phyloP scores from a whole-genome alignment of 257 asterid genomes.

The Parsonsia alboflavescens region DNA sequence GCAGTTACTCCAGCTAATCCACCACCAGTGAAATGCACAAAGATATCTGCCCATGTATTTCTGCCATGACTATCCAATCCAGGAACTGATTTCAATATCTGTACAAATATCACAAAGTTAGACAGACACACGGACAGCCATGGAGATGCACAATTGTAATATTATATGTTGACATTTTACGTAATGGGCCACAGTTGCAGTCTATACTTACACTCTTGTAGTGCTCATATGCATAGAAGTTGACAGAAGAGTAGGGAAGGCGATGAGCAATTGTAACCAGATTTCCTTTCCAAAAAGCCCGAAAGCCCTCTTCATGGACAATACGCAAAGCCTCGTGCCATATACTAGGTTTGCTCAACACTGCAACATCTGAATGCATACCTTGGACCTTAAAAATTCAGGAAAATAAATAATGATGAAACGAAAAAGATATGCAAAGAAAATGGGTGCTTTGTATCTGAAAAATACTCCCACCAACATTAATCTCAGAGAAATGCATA shows the following conservation, averaged over 20 bases:
- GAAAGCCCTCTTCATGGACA: constrained; percentile 78
- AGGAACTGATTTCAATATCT: constrained; percentile 64
- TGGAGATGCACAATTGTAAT: neutral
- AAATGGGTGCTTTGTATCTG: neutral
- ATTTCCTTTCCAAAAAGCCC: constrained; percentile 97
- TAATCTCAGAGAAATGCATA: neutral
- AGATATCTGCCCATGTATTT: constrained; percentile 37
- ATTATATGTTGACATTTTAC: neutral
- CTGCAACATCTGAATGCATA: constrained; percentile 83
- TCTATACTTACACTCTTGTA: constrained; percentile 61
- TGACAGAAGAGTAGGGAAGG: constrained; percentile 80
- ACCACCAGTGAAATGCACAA: constrained; percentile 81
- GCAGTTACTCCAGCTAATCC: constrained; percentile 91
- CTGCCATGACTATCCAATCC: constrained; percentile 46
- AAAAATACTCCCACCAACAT: neutral
- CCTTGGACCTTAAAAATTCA: constrained; percentile 63
- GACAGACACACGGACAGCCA: neutral
- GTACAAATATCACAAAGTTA: constrained; percentile 17
- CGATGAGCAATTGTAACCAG: constrained; percentile 91
- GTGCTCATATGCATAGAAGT: constrained; percentile 72
- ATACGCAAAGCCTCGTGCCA: constrained; percentile 71
- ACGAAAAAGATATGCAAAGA: neutral
- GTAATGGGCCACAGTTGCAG: neutral
- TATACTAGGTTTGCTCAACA: constrained; percentile 65
- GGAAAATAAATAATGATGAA: neutral